These are phyloP conservation scores for Solanum hybrid DNA, from an alignment of 305 asterid genomes.

Conservation along the genomic window DNA sequence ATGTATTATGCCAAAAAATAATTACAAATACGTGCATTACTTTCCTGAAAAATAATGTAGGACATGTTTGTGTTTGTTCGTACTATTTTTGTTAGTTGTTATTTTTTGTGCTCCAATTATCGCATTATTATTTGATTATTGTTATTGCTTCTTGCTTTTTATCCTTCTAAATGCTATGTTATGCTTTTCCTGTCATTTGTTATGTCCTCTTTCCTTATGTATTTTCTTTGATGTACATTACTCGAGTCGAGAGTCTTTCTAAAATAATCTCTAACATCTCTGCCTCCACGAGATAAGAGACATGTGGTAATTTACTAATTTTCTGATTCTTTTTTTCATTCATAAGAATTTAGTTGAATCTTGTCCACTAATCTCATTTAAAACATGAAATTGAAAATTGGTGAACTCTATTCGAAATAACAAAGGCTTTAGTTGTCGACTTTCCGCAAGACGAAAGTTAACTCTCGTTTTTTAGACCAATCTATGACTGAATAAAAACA, in stretches of 20 bases:
- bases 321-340: neutral
- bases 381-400: neutral
- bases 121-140: neutral
- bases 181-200: neutral
- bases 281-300: neutral
- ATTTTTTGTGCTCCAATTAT: neutral
- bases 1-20: no score
- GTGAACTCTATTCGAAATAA: no score
- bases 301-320: neutral
- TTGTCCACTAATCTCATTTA: neutral
- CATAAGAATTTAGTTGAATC: neutral
- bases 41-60: no score
- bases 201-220: neutral
- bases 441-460: neutral
- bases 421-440: no score
- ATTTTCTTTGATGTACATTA: neutral
- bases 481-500: no score
- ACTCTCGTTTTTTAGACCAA: neutral
- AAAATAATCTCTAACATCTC: neutral
- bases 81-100: neutral
- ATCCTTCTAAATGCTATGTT: neutral
- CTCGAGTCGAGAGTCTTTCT: no score
- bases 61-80: neutral
- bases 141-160: neutral
- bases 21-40: no score